These are phyloP conservation scores for Saturnispora dispora DNA, from an alignment of 805 yeast species.

Conservation along the genomic window DNA sequence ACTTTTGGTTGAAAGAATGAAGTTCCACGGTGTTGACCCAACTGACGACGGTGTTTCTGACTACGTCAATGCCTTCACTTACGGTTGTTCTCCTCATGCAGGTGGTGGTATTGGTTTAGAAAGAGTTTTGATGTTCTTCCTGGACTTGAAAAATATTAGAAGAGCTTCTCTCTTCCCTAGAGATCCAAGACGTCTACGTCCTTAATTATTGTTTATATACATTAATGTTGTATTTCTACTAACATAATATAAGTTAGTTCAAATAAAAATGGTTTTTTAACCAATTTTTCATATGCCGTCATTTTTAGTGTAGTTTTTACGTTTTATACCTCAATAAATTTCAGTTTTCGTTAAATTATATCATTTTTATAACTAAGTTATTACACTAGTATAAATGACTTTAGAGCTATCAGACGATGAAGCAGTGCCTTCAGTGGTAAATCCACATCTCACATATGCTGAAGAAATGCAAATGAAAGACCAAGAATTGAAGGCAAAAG, in stretches of 20 bases:
- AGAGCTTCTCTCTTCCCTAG: slow-evolving; percentile 99
- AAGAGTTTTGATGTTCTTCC: slow-evolving; percentile 96
- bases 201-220: slow-evolving; percentile 34
- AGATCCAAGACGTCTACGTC: slow-evolving; percentile 91
- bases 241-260: not conserved
- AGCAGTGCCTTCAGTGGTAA: slow-evolving; percentile 6
- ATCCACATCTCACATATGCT: slow-evolving; percentile 51
- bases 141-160: slow-evolving; percentile 94
- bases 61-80: slow-evolving; percentile 84
- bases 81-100: slow-evolving; percentile 98
- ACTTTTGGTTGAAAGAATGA: slow-evolving; percentile 73
- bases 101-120: slow-evolving; percentile 99
- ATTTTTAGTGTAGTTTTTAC: not conserved
- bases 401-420: slow-evolving; percentile 9
- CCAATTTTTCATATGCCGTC: not conserved
- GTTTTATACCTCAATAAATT: not conserved
- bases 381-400: not conserved
- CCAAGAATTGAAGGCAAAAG: slow-evolving; percentile 57
- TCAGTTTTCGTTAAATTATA: not conserved
- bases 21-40: slow-evolving; percentile 74
- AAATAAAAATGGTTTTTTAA: not conserved
- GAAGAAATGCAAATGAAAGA: slow-evolving; percentile 58
- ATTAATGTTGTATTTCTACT: not conserved
- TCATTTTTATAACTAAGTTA: not conserved
- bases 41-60: slow-evolving; percentile 75